Evolutionary conservation across 1,139 yeast species (phyloP), one percentile per base, ranked within the genome.

Genomic region (Yamadazyma dendronema): DNA sequence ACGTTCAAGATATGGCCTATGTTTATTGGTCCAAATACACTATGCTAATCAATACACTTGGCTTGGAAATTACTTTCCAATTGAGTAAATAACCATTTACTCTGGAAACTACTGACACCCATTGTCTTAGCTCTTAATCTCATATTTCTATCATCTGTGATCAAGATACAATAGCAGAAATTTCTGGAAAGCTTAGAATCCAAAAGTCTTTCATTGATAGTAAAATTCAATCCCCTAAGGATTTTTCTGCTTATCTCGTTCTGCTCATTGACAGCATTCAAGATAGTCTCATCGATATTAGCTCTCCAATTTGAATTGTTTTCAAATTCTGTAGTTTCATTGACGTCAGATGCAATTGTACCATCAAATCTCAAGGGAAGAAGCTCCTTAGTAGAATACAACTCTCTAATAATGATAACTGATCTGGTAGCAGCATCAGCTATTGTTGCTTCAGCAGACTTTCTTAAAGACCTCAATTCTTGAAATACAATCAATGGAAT

Each of bases 341-440:
- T 75, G 39, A 79, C 67, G 42, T 75, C 77, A 26, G 72, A 64
- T 1, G 83, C 82, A 33, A 72, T 64, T 0, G 79, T 65, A 15
- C 83, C 83, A 54, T 77, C 81, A 34, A 75, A 76, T 40, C 82
- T 61, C 30, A 77, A 59, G 2, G 77, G 77, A 17, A 70, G 42
- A 48, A 76, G 57, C 38, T 70, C 77, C 43, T 73, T 67, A 33
- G 84, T 81, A 21, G 72, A 58, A 49, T 79, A 81, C 38, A 84
- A 62, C 50, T 83, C 89, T 42, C 90, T 67, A 23, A 84, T 74
- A 5, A 84, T 81, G 13, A 84, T 81, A 13, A 84, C 89, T 2
- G 89, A 84, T 40, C 92, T 65, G 0, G 92, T 84, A 1, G 92
- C 92, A 2, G 90, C 84, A 55, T 84, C 94, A 2, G 88, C 80